Evolutionary conservation across 2,329 filamentous ascomycete genomes (phyloP).

Genomic region (Knufia fluminis): DNA sequence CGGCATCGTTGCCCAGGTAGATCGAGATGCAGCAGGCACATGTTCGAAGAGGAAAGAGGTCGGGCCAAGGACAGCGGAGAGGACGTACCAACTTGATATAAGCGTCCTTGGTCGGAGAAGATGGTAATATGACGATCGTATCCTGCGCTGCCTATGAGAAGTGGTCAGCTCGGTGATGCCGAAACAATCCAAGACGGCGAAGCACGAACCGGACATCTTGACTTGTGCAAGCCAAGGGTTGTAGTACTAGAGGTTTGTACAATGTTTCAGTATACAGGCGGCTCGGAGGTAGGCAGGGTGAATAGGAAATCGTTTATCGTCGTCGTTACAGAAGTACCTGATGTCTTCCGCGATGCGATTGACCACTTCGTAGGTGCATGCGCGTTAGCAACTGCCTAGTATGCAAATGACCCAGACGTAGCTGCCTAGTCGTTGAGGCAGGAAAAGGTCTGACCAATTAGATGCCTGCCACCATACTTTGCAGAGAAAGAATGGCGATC

Average conservation of each 20-base stretch:
- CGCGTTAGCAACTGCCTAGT: conserved; percentile 8
- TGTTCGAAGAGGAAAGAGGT: background rate
- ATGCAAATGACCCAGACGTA: background rate
- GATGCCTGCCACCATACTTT: too few relatives aligned
- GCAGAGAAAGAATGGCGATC: background rate
- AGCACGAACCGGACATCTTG: conserved; percentile 37
- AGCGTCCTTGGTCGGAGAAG: conserved; percentile 94
- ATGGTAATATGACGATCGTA: conserved; percentile 99
- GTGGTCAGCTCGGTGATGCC: conserved; percentile 22
- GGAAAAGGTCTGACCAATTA: too few relatives aligned
- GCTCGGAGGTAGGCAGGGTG: background rate
- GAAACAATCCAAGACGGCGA: conserved; percentile 16
- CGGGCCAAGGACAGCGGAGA: conserved; percentile 3
- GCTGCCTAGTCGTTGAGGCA: too few relatives aligned
- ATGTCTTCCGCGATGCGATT: background rate
- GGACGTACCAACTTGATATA: conserved; percentile 96
- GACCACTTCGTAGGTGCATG: background rate
- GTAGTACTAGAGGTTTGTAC: background rate
- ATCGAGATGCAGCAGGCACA: background rate
- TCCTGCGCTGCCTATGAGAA: conserved; percentile 61
- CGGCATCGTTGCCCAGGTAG: background rate
- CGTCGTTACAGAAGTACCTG: conserved; percentile 2
- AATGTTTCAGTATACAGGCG: conserved; percentile 12
- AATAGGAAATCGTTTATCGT: background rate
- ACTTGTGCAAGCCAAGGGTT: background rate